A percentile compares a stretch with the other conserved stretches of the same genome.
These are phyloP conservation scores for Yamadazyma tumulicola DNA, from an alignment of 805 yeast species.

Conservation along the genomic window DNA sequence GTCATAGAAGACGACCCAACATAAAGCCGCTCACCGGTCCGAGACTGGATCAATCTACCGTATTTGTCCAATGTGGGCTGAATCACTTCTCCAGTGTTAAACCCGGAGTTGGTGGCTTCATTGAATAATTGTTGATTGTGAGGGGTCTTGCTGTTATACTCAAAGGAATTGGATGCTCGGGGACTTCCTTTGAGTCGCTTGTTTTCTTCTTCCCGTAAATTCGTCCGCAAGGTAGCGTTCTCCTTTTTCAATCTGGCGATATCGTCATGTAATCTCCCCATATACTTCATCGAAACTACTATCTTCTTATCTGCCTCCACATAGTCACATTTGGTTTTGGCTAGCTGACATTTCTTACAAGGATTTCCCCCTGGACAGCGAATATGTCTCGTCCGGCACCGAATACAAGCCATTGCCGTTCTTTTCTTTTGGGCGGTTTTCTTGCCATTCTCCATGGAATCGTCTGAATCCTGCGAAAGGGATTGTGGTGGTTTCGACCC, in stretches of 20 bases:
- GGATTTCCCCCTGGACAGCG: constrained; percentile 79
- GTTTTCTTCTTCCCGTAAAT: constrained; percentile 28
- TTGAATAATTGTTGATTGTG: constrained; percentile 13
- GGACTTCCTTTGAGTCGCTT: constrained; percentile 7
- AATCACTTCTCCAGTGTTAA: constrained; percentile 46
- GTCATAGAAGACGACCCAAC: constrained; percentile 86
- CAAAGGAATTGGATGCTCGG: constrained; percentile 11
- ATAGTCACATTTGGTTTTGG: constrained; percentile 62
- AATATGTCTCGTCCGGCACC: constrained; percentile 70
- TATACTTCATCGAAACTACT: constrained; percentile 68
- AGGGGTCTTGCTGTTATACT: constrained; percentile 13
- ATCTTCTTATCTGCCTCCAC: constrained; percentile 69
- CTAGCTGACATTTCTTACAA: constrained; percentile 57
- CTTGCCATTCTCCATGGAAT: background rate
- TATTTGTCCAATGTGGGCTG: constrained; percentile 70
- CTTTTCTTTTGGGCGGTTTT: constrained; percentile 18
- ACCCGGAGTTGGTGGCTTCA: constrained; percentile 8
- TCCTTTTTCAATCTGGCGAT: constrained; percentile 63
- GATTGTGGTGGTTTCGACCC: too few species aligned
- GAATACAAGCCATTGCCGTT: constrained; percentile 48
- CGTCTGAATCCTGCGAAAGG: background rate
- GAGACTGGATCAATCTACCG: constrained; percentile 67
- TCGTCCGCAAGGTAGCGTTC: constrained; percentile 53
- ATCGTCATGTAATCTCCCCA: constrained; percentile 65
- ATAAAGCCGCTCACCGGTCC: constrained; percentile 72